Evolutionary conservation across 2,329 filamentous ascomycete genomes (phyloP), one percentile per base, ranked within the genome.

Genomic region (Pestalotiopsis sp.): DNA sequence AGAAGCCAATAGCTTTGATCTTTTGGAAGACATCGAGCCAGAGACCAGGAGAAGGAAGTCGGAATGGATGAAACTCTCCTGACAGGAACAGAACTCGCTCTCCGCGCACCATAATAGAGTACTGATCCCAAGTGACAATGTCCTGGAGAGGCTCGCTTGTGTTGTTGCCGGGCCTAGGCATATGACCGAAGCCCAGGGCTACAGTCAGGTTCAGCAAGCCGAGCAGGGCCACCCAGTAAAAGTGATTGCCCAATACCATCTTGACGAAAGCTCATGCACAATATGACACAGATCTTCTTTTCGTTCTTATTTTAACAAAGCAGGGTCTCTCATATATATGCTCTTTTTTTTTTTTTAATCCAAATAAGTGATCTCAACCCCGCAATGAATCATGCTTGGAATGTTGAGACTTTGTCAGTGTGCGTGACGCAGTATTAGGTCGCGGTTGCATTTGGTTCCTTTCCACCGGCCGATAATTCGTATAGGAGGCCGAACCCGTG

Each of bases 11-110:
- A 0, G 92, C 90, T 78, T 92, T 94, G 79, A 95, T 89, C 79
- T 96, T 96, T 74, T 95, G 90, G 74, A 96, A 91, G 2, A 95
- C 76, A 72, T 95, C 93, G 7, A 92, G 83, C 82, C 90, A 85
- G 0, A 85, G 75, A 0, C 78, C 78, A 1, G 82, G 80, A 1
- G 84, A 83, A 0, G 84, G 83, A 1, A 85, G 77, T 1, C 84
- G 81, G 67, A 85, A 94, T 0, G 92, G 91, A 75, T 94, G 92
- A 3, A 94, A 86, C 76, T 95, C 92, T 52, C 90, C 92, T 52
- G 88, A 91, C 77, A 91, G 93, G 49, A 95, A 84, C 76, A 93
- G 89, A 58, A 92, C 82, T 12, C 92, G 86, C 75, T 94, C 88
- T 11, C 91, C 92, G 70, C 87, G 84, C 69, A 95, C 86, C 72